Base-by-base conservation (phyloP, 805 yeast genomes). In the Kuraishia cidri region DNA sequence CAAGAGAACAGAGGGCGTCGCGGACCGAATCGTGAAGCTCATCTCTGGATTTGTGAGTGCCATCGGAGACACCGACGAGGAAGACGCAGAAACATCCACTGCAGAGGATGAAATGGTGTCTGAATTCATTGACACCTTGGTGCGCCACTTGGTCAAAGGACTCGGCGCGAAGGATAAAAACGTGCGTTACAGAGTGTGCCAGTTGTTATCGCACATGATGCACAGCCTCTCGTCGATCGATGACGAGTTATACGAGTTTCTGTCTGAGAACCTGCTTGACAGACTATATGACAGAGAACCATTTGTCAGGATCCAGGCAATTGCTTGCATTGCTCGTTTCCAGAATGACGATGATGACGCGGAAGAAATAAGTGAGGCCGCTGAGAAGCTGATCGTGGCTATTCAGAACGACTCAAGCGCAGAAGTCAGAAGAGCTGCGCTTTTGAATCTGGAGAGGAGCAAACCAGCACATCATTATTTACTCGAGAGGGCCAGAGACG, bases 361-460 rank as follows among this genome's bases (percentile, higher is more conserved):
- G 33, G 44, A 45, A 32, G 61, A 52, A 22, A 47, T 62, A 20
- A 64, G 66, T 36, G 64, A 64, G 37, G 74, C 75, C 5, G 64
- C 72, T 3, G 59, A 64, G 28, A 60, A 60, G 26, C 55, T 75
- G 23, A 45, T 70, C 32, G 52, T 52, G n/a, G 66, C 78, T 0
- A 62, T 85, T 44, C 79, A 75, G 45, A 72, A 79, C 47, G 98
- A 90, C 55, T 71, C 84, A 2, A 79, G 80, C 45, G 77, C 95
- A 0, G 97, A 92, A 40, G 95, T 88, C 1, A 68, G 97, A 42
- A 66, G 95, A 38, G 87, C 94, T 0, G 90, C 90, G 0, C 57
- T 87, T 46, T 58, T 80, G 28, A 83, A 86, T 48, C 52, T 90
- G 21, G 74, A 68, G 16, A 79, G 76, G 43, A 69, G 68, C 26